A percentile compares a stretch with the other conserved stretches of the same genome.
These are phyloP conservation scores for Metrosideros polymorpha DNA, from an alignment of 441 rosid species.

Conservation along the genomic window DNA sequence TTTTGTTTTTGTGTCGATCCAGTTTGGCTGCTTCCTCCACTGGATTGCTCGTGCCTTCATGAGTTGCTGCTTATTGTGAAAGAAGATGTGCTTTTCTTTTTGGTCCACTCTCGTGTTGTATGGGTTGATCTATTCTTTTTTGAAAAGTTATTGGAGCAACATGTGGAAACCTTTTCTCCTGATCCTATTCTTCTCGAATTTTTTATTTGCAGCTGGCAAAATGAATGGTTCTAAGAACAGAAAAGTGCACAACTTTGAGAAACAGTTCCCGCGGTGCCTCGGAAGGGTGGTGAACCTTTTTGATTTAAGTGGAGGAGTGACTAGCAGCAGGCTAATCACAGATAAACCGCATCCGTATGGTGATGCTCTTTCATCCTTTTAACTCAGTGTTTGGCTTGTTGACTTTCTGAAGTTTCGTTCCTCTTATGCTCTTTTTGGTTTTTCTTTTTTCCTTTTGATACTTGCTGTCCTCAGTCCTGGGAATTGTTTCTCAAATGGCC, in stretches of 20 bases:
- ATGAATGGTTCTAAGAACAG: slow-evolving; percentile 1
- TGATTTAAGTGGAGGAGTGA: background rate
- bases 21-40: background rate
- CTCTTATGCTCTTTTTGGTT: background rate
- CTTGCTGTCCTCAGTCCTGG: background rate
- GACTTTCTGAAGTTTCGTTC: background rate
- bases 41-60: background rate
- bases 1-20: background rate
- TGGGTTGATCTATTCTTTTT: background rate
- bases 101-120: background rate
- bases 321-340: background rate
- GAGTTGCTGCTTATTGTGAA: background rate
- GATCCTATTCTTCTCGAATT: background rate
- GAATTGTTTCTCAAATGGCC: background rate
- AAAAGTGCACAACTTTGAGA: background rate
- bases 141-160: background rate
- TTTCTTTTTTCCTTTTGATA: background rate
- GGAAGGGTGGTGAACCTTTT: slow-evolving; percentile 8
- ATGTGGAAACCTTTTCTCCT: background rate
- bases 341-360: background rate
- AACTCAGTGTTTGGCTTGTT: background rate
- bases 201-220: background rate
- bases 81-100: background rate
- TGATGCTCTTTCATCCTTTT: background rate
- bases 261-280: slow-evolving; percentile 3